Conservation (phyloP, 139 green algal genomes). For the Micractinium conductrix region DNA sequence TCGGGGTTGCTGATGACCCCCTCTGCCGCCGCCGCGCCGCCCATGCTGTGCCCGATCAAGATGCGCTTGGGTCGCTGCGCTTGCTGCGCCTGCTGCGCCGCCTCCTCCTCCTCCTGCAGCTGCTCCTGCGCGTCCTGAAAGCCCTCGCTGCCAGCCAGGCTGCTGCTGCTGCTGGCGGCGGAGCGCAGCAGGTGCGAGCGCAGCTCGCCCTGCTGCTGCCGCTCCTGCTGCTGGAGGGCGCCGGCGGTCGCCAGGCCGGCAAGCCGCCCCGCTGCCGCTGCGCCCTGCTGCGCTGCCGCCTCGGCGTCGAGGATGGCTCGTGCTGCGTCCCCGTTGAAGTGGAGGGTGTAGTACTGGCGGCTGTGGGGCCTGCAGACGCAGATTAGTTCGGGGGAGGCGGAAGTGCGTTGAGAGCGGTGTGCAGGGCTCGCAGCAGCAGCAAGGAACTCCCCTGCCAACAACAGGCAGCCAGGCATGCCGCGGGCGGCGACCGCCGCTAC, state of each 20-base stretch:
- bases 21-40: constrained; percentile 68
- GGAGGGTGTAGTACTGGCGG: constrained; percentile 67
- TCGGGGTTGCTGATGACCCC: constrained; percentile 55
- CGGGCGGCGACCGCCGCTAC: too few relatives aligned
- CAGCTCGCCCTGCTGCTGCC: background rate
- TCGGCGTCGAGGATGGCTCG: constrained; percentile 69
- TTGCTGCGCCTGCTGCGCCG: background rate
- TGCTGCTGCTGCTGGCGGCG: background rate
- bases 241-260: background rate
- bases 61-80: constrained; percentile 49
- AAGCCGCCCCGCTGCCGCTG: background rate
- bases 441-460: too few relatives aligned
- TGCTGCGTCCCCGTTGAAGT: constrained; percentile 70
- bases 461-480: too few relatives aligned
- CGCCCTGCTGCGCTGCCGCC: constrained; percentile 30
- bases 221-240: constrained; percentile 1
- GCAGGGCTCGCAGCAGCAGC: too few relatives aligned
- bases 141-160: background rate
- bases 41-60: constrained; percentile 83
- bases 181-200: background rate
- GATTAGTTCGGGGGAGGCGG: too few relatives aligned
- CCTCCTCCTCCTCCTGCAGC: background rate
- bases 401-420: too few relatives aligned
- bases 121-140: too few relatives aligned
- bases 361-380: constrained; percentile 55